Base-by-base conservation (phyloP, 345 rosid species). In the Boechera stricta region DNA sequence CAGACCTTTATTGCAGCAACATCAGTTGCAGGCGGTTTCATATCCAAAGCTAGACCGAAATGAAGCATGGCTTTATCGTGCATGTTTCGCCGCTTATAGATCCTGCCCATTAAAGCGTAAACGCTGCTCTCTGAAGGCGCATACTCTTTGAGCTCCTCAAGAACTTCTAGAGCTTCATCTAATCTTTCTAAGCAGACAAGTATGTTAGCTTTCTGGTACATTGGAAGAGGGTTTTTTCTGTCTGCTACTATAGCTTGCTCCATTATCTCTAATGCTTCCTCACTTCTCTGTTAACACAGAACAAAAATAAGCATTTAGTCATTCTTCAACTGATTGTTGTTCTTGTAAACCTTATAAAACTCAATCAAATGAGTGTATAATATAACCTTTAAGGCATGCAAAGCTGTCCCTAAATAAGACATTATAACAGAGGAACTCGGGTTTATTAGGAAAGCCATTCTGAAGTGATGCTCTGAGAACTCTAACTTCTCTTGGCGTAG, bases 41-140 rank as follows among this genome's bases (percentile, higher is more conserved):
- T 79, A 81, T 95, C 99, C 90, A 95, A 81, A 67, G 99, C 98
- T 65, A 91, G 84, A 81, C 96, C 98, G 49, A 89, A 92, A 83
- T 93, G 89, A 64, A 95, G 95, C 91, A 93, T 88, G 79, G 98
- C 98, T 81, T 86, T 91, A 10, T 90, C 94, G 44, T 93, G 88
- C 90, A 90, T 85, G 77, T 87, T 87, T 41, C 67, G 82, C 60
- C 91, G 86, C 83, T 89, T 89, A 75, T 87, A 95, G 55, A 95
- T 89, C 83, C 84, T 88, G 38, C 98, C 99, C 98, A 95, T 92
- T 82, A 95, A 82, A 18, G 99, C 97, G 74, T 92, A 90, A 28
- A 95, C 91, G 21, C 99, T 90, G 80, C 96, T 91, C 82, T 95
- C 99, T 21, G 89, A 89, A 58, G 98, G 99, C 41, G 97, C 94